phyloP scores from a whole-genome alignment of 345 rosid genomes.

The Gossypium ekmanianum region DNA sequence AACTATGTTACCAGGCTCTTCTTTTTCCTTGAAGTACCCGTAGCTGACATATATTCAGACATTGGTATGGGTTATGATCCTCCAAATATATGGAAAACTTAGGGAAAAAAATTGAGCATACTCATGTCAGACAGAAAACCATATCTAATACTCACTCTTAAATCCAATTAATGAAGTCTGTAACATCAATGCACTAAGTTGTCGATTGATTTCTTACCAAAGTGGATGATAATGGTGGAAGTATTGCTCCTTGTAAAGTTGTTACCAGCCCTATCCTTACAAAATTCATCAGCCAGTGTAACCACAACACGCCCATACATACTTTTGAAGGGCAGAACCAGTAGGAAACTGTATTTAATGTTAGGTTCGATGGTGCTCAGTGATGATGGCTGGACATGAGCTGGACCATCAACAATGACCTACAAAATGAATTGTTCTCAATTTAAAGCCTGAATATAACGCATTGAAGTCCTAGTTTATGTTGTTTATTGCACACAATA shows the following conservation, averaged over 20 bases:
- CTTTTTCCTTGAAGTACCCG: neutral
- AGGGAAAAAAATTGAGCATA: neutral
- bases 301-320: conserved; percentile 33
- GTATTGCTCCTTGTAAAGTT: conserved; percentile 37
- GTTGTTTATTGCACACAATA: neutral
- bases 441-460: neutral
- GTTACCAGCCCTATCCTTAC: conserved; percentile 50
- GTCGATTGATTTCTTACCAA: conserved; percentile 31
- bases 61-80: neutral
- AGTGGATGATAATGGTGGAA: conserved; percentile 35
- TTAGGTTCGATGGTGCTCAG: conserved; percentile 27
- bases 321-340: conserved; percentile 21
- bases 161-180: neutral
- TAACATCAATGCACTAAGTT: conserved; percentile 1
- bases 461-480: neutral
- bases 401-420: conserved; percentile 42
- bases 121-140: neutral
- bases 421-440: conserved; percentile 17
- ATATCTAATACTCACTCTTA: neutral
- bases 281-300: conserved; percentile 35
- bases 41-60: neutral
- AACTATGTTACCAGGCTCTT: neutral
- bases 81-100: neutral
- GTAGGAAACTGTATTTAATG: conserved; percentile 31
- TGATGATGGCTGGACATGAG: conserved; percentile 32